These are phyloP conservation scores for Arabis alpina DNA, from an alignment of 345 rosid genomes.

Conservation along the genomic window DNA sequence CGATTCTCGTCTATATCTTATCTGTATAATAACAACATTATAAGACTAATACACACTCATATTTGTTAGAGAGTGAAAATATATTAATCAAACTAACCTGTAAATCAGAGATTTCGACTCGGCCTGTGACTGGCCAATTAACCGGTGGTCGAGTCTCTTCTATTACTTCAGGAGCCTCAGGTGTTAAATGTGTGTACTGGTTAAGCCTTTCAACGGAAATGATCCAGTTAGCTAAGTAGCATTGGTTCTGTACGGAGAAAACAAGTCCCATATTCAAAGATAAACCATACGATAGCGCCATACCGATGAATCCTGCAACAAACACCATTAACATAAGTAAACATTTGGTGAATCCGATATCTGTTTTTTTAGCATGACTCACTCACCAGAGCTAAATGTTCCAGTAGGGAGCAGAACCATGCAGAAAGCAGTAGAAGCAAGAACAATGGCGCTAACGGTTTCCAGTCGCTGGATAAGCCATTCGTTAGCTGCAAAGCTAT, in stretches of 20 bases:
- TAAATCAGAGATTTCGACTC: constrained; percentile 79
- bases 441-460: constrained; percentile 69
- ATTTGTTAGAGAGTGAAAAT: neutral
- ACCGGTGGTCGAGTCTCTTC: constrained; percentile 74
- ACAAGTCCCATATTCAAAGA: constrained; percentile 80
- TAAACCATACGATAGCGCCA: constrained; percentile 98
- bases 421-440: constrained; percentile 88
- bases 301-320: constrained; percentile 83
- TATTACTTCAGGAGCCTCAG: constrained; percentile 88
- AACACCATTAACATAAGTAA: neutral
- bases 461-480: constrained; percentile 94
- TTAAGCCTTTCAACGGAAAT: constrained; percentile 93
- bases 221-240: constrained; percentile 81
- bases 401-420: constrained; percentile 96
- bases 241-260: constrained; percentile 82
- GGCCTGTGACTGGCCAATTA: constrained; percentile 82
- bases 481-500: constrained; percentile 85
- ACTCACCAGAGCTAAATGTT: constrained; percentile 87
- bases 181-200: constrained; percentile 85
- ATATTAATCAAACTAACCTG: constrained; percentile 50
- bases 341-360: constrained; percentile 1
- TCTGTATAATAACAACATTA: constrained; percentile 48
- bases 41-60: neutral
- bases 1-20: constrained; percentile 69
- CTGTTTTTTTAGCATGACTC: constrained; percentile 26